phyloP scores from a whole-genome alignment of 352 stramenopile species.

The Saprolegnia parasitica region DNA sequence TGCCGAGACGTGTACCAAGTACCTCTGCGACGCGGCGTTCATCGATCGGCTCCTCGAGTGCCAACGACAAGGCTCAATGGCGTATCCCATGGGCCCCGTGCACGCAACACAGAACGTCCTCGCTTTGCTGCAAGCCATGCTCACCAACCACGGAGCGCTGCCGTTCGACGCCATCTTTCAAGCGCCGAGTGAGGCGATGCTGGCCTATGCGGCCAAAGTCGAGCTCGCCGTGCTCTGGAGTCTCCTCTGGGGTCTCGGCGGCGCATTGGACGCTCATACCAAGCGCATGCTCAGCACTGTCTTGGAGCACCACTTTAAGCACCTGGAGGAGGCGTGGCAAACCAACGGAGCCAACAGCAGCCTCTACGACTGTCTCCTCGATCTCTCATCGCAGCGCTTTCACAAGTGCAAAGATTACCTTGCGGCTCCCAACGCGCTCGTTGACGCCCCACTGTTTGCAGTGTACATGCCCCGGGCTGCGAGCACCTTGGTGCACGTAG shows the following conservation, averaged over 20 bases:
- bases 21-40: slow-evolving; percentile 17
- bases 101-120: slow-evolving; percentile 18
- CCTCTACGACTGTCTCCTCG: slow-evolving; percentile 4
- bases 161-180: slow-evolving; percentile 1
- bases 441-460: slow-evolving; percentile 24
- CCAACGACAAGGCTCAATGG: neutral
- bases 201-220: neutral
- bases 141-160: neutral
- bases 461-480: slow-evolving; percentile 44
- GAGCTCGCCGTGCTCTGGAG: slow-evolving; percentile 17
- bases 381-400: neutral
- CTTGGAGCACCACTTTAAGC: slow-evolving; percentile 15
- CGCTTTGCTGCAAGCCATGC: neutral
- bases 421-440: slow-evolving; percentile 7
- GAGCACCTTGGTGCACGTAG: slow-evolving; percentile 43
- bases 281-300: slow-evolving; percentile 20
- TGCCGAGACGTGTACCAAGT: slow-evolving; percentile 7
- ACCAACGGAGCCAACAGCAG: slow-evolving; percentile 35
- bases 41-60: slow-evolving; percentile 21
- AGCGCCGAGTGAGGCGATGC: neutral
- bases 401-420: slow-evolving; percentile 3
- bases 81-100: neutral
- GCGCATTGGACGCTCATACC: neutral
- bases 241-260: slow-evolving; percentile 3
- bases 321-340: slow-evolving; percentile 31